A percentile compares a stretch with the other conserved stretches of the same genome.
Evolutionary conservation across 768 basidiomycete genomes (phyloP).

Genomic region (Krasilnikovozyma curviuscula): DNA sequence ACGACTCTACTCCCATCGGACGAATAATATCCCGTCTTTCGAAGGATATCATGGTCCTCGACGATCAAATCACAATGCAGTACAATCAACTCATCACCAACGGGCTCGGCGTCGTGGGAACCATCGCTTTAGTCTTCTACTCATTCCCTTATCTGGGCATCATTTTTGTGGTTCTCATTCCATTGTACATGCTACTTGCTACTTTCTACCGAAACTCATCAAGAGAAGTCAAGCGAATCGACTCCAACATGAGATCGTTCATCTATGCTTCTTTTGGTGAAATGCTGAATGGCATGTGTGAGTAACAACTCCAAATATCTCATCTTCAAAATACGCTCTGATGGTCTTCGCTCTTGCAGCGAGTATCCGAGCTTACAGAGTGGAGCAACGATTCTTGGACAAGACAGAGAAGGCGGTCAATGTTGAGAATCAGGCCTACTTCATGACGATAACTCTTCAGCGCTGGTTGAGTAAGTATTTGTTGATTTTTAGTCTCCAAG

Average conservation of each 20-base stretch:
- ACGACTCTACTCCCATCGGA: constrained; percentile 18
- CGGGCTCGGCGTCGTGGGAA: constrained; percentile 3
- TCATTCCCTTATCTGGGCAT: constrained; percentile 8
- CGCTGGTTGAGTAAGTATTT: constrained; percentile 50
- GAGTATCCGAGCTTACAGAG: constrained; percentile 75
- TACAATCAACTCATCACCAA: neutral
- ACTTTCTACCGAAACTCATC: constrained; percentile 70
- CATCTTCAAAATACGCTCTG: neutral
- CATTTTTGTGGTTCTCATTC: neutral
- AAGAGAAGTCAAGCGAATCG: constrained; percentile 51
- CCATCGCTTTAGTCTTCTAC: constrained; percentile 8
- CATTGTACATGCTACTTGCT: constrained; percentile 51
- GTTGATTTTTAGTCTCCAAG: no score
- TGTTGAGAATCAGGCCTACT: constrained; percentile 49
- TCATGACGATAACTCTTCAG: constrained; percentile 13
- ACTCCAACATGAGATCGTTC: constrained; percentile 43
- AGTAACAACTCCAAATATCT: neutral
- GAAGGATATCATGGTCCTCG: constrained; percentile 26
- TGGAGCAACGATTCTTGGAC: constrained; percentile 47
- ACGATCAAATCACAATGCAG: constrained; percentile 25
- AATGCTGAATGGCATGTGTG: constrained; percentile 46
- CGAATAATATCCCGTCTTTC: constrained; percentile 24
- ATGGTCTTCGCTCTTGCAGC: no score
- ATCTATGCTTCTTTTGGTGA: constrained; percentile 95
- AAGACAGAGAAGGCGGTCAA: constrained; percentile 28